Evolutionary conservation across 1,284 basidiomycete genomes (phyloP).

Genomic region (Moesziomyces aphidis): DNA sequence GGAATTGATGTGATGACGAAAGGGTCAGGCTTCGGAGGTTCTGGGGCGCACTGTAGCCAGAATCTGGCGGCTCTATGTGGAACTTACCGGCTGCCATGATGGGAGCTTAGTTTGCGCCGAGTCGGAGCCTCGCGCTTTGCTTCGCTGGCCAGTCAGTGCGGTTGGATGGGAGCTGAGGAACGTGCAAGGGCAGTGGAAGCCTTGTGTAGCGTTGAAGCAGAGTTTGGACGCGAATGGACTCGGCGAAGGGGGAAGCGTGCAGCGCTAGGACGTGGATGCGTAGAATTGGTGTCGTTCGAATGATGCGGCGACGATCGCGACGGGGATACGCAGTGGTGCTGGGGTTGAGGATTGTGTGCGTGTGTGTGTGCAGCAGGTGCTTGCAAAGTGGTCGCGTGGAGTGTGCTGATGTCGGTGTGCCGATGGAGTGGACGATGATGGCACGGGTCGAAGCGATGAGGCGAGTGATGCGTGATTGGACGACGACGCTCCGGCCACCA

Average conservation of each 20-base stretch:
- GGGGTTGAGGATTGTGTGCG: no score
- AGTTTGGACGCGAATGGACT: neutral
- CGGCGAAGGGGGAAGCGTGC: no score
- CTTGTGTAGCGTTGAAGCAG: neutral
- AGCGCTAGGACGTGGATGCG: neutral
- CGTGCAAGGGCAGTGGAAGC: neutral
- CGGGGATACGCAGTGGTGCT: neutral
- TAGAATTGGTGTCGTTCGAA: neutral
- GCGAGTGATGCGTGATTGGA: conserved; percentile 1
- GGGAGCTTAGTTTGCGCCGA: conserved; percentile 6
- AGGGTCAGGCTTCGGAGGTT: neutral
- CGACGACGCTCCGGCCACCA: neutral
- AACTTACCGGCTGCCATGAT: conserved; percentile 42
- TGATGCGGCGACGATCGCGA: neutral
- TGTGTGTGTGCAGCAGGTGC: neutral
- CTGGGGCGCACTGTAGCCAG: neutral
- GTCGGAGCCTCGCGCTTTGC: neutral
- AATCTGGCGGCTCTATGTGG: no score
- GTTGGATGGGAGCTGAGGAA: neutral
- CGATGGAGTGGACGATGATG: neutral
- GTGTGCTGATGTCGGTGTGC: neutral
- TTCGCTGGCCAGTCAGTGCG: neutral
- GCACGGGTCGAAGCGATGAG: neutral
- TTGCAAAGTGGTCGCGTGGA: neutral
- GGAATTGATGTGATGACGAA: neutral